Evolutionary conservation across 805 yeast genomes (phyloP).

Genomic region (Candida anglica): DNA sequence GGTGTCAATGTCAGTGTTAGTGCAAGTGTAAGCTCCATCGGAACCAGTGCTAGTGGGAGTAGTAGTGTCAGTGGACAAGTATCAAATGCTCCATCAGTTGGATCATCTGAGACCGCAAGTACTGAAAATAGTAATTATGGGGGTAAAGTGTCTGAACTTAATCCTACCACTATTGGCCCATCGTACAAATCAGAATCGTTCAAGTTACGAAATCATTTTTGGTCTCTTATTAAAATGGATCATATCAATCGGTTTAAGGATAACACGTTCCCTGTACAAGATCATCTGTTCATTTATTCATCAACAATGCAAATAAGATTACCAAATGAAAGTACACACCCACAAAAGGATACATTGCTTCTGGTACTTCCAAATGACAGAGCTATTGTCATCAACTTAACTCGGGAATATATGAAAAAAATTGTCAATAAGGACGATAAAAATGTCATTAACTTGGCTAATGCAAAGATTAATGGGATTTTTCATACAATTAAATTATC

Average conservation of each 20-base stretch:
- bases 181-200: slow-evolving; percentile 20
- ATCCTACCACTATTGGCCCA: too few relatives aligned
- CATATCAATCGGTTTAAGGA: slow-evolving; percentile 8
- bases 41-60: not conserved
- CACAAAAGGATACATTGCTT: too few relatives aligned
- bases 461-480: slow-evolving; percentile 9
- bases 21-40: too few relatives aligned
- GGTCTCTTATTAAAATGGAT: slow-evolving; percentile 25
- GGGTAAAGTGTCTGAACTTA: too few relatives aligned
- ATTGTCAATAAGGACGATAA: slow-evolving; percentile 9
- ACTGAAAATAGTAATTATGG: too few relatives aligned
- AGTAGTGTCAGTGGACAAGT: not conserved
- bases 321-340: too few relatives aligned
- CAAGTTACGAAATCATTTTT: slow-evolving; percentile 24
- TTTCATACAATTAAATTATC: slow-evolving; percentile 13
- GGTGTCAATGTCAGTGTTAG: too few relatives aligned
- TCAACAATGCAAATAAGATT: too few relatives aligned
- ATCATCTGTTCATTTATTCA: too few relatives aligned
- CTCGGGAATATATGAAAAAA: slow-evolving; percentile 18
- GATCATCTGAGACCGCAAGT: too few relatives aligned
- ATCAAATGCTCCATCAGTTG: too few relatives aligned
- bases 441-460: slow-evolving; percentile 6
- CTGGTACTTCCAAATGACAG: slow-evolving; percentile 18
- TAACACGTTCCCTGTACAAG: too few relatives aligned
- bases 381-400: slow-evolving; percentile 15